Percentiles rank a stretch among this genome's conserved stretches.
Conservation (phyloP, 163 green algal species). For the Scenedesmus sp. region DNA sequence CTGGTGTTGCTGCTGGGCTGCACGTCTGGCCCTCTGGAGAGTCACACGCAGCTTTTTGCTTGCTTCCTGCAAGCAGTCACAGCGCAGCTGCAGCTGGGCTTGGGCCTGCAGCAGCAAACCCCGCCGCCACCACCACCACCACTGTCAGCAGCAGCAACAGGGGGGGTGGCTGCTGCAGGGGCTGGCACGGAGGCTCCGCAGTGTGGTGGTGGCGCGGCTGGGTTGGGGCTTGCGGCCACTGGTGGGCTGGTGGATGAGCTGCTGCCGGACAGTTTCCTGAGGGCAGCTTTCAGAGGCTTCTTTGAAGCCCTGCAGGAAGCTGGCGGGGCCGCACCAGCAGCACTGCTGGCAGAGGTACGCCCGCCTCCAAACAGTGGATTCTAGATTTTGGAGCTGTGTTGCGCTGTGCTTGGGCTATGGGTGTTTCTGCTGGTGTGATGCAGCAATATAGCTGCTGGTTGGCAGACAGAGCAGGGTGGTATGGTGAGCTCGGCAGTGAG, state of each 20-base stretch:
- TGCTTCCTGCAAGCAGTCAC: constrained; percentile 50
- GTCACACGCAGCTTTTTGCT: constrained; percentile 63
- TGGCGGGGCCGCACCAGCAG: neutral
- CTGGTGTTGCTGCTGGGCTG: constrained; percentile 84
- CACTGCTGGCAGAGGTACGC: constrained; percentile 37
- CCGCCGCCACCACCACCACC: neutral
- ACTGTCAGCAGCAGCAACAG: neutral
- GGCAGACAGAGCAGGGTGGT: no score
- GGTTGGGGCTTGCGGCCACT: neutral
- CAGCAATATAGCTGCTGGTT: no score
- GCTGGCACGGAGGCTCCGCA: neutral
- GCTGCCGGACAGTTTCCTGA: constrained; percentile 83
- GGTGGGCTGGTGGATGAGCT: constrained; percentile 78
- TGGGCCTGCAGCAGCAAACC: neutral
- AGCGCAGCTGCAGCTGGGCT: constrained; percentile 54
- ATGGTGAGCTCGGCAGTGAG: no score
- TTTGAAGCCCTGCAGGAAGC: constrained; percentile 71
- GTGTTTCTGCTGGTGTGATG: no score
- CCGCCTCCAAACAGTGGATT: no score
- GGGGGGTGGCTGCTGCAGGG: constrained; percentile 38
- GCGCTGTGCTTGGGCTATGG: no score
- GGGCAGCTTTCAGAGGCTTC: constrained; percentile 68
- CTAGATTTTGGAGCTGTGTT: neutral
- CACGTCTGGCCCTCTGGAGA: constrained; percentile 63
- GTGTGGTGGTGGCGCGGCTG: neutral